A percentile compares a stretch with the other conserved stretches of the same genome.
These are phyloP conservation scores for Cystobasidiopsis lactophilus DNA, from an alignment of 768 basidiomycete species.

Conservation along the genomic window DNA sequence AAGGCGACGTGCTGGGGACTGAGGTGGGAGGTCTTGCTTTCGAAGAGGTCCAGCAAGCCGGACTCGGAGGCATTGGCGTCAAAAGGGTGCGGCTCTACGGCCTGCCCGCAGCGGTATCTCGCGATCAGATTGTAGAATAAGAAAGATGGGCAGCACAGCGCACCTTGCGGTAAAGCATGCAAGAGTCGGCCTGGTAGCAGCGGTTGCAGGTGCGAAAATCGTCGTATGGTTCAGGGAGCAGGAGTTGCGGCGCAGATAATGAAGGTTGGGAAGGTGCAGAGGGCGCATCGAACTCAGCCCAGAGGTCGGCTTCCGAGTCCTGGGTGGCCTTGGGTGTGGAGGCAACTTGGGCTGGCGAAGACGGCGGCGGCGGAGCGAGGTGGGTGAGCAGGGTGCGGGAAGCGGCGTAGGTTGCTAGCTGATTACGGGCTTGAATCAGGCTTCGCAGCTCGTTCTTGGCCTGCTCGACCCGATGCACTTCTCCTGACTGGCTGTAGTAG, in stretches of 20 bases:
- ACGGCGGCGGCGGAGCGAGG: conserved; percentile 28
- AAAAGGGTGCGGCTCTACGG: conserved; percentile 44
- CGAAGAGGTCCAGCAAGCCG: conserved; percentile 37
- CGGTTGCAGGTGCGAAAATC: conserved; percentile 51
- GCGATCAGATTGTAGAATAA: not conserved
- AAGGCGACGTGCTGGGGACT: conserved; percentile 44
- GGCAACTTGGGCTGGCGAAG: too few species aligned
- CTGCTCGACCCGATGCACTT: conserved; percentile 60
- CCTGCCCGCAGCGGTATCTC: too few species aligned
- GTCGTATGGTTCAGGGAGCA: conserved; percentile 73
- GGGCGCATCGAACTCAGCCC: conserved; percentile 1
- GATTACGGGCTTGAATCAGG: conserved; percentile 60
- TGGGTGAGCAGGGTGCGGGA: not conserved
- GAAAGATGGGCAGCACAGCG: not conserved
- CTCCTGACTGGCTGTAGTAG: conserved; percentile 81
- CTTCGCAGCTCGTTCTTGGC: conserved; percentile 63
- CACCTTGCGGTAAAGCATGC: conserved; percentile 61
- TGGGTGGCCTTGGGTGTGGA: too few species aligned
- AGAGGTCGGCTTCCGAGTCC: not conserved
- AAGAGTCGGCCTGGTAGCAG: conserved; percentile 64
- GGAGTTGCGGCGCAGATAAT: conserved; percentile 30
- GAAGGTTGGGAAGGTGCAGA: too few species aligned
- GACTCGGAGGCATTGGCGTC: conserved; percentile 30
- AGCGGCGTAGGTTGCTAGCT: conserved; percentile 44
- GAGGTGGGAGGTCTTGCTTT: conserved; percentile 58